A percentile compares a stretch with the other conserved stretches of the same genome.
Conservation (phyloP, 2,329 filamentous ascomycete genomes). For the Epichloe gansuensis region DNA sequence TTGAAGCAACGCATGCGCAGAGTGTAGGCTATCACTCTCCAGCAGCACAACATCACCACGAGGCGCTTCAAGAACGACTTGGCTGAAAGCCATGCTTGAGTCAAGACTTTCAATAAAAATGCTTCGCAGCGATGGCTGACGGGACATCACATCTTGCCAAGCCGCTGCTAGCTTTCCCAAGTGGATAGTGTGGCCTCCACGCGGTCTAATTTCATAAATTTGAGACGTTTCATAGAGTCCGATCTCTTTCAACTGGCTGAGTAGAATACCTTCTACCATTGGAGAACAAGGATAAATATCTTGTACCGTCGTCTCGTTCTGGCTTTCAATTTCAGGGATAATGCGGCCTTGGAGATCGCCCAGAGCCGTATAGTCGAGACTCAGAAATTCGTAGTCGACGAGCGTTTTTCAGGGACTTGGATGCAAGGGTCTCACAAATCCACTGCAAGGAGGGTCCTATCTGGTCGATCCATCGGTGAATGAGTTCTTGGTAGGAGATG, state of each 20-base stretch:
- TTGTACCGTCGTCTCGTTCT: constrained; percentile 13
- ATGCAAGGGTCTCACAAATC: neutral
- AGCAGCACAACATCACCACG: constrained; percentile 1
- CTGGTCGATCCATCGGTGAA: neutral
- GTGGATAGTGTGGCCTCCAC: neutral
- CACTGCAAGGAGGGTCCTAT: neutral
- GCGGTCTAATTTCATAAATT: constrained; percentile 8
- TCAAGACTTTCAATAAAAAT: constrained; percentile 5
- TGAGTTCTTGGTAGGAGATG: neutral
- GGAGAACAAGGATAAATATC: constrained; percentile 27
- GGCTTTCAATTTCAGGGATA: constrained; percentile 11
- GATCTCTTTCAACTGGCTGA: constrained; percentile 17
- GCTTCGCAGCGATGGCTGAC: constrained; percentile 7
- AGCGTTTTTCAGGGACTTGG: neutral
- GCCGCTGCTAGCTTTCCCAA: constrained; percentile 5
- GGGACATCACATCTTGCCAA: constrained; percentile 7
- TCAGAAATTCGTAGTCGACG: constrained; percentile 1
- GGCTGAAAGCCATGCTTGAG: constrained; percentile 1
- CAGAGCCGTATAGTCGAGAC: constrained; percentile 16
- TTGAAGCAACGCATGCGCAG: neutral
- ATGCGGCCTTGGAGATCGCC: constrained; percentile 12
- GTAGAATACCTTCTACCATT: constrained; percentile 23
- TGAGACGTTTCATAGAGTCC: constrained; percentile 11
- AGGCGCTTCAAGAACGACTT: constrained; percentile 3
- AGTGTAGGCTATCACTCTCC: neutral